Percentiles rank a stretch among this genome's conserved stretches.
phyloP scores from a whole-genome alignment of 1,284 basidiomycete genomes.

The Fistulinella cinereoalba region DNA sequence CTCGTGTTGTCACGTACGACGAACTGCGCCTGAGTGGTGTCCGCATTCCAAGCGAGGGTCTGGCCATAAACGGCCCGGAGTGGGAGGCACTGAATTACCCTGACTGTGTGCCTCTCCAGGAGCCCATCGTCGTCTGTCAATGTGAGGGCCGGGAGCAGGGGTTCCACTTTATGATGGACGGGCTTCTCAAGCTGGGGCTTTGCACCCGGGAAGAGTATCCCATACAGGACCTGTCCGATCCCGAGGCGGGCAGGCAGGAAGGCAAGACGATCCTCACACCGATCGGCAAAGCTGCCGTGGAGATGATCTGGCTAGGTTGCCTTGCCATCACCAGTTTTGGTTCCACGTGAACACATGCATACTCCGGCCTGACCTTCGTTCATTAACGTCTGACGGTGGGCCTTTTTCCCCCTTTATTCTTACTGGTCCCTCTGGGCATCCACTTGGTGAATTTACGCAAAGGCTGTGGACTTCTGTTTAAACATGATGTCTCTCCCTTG shows the following conservation, averaged over 20 bases:
- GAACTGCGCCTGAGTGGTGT: conserved; percentile 69
- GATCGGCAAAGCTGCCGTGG: conserved; percentile 70
- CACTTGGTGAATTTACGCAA: conserved; percentile 2
- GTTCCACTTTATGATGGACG: conserved; percentile 68
- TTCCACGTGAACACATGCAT: conserved; percentile 14
- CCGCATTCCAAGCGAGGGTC: conserved; percentile 65
- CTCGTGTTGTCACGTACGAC: conserved; percentile 62
- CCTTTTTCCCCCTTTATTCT: background rate
- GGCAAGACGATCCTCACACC: conserved; percentile 51
- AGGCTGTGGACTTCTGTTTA: background rate
- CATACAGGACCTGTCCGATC: conserved; percentile 18
- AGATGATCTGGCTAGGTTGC: conserved; percentile 80
- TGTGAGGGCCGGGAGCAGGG: conserved; percentile 62
- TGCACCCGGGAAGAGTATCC: conserved; percentile 35
- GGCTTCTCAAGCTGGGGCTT: conserved; percentile 64
- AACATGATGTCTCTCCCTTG: background rate
- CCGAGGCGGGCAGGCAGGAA: conserved; percentile 41
- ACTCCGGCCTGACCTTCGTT: background rate
- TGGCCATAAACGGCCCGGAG: conserved; percentile 61
- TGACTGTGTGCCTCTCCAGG: background rate
- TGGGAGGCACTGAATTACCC: conserved; percentile 47
- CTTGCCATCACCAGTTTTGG: conserved; percentile 72
- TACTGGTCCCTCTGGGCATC: conserved; percentile 4
- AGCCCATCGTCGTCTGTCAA: conserved; percentile 52
- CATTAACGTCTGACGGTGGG: conserved; percentile 14